Evolutionary conservation across 2,329 filamentous ascomycete species (phyloP), one percentile per base, ranked within the genome.

Genomic region (Aspergillus udagawae): DNA sequence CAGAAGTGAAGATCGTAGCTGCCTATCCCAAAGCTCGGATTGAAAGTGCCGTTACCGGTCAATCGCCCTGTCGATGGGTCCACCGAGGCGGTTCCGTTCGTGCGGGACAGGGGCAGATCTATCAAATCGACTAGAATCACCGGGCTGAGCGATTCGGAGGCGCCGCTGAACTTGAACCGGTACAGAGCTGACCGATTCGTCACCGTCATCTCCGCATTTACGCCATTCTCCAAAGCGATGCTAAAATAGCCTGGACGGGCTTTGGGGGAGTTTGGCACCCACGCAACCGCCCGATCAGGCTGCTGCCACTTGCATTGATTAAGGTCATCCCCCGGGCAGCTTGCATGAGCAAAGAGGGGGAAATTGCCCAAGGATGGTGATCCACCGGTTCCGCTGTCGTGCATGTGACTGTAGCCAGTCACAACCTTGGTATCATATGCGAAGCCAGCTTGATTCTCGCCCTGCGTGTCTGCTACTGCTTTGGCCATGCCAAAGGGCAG

Each of bases 321-420:
- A 54, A 91, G 72, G 42, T 86, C 81, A 59, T 88, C 83, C 14
- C 76, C 79, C 0, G 81, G 78, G 61, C 88, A 91, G 44, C 78
- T 77, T 3, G 82, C 74, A 60, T 89, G 87, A 0, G 87, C 80
- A 61, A 91, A 91, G 1, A 91, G 75, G 0, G 89, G 86, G 53
- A 91, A 91, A 66, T 90, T 90, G 14, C 88, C 89, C 17, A 91
- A 74, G 3, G 86, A 90, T 0, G 87, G 83, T 1, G 74, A 62
- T 72, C 77, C 78, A 49, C 80, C 80, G 35, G 80, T 82, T 10
- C 81, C 81, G 47, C 73, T 77, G 61, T 83, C 81, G 63, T 83
- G 82, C 76, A 81, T 80, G 4, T 79, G 70, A 0, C 72, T 75
- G 67, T 84, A 84, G 3, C 82, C 82, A 2, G 77, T 79, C 51